Evolutionary conservation across 2,329 filamentous ascomycete species (phyloP), one percentile per base, ranked within the genome.

Genomic region (Fusarium virguliforme): DNA sequence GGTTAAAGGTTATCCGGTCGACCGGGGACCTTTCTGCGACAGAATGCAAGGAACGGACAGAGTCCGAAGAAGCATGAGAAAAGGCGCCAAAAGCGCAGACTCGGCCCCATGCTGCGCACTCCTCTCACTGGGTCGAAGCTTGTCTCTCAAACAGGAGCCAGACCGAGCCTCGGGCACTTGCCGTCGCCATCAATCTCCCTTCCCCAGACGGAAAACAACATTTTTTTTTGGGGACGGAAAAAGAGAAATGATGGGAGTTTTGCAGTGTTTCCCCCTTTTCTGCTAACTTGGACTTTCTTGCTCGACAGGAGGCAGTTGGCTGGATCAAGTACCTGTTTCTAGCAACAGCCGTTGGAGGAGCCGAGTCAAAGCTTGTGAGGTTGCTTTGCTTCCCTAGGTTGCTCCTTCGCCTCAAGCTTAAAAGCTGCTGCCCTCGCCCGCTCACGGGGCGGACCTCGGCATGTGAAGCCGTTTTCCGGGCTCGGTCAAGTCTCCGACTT

Each of bases 381-480:
- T 48, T 30, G 43, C 30, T 28, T 26, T 54, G 15, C 43, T 41
- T 13, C n/a, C 18, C 18, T 50, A 26, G 26, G 24, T 30, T 38
- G 13, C 28, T 24, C 41, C 41, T 26, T 22, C 41, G 54, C 61
- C 57, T 54, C 32, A 48, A 43, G 22, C 62, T 64, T 58, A 67
- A 67, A 72, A 56, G 70, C 63, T 46, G 55, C 7, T 58, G 40
- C 34, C 57, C 18, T 63, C 54, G 18, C 18, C 67, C 70, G 67
- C 61, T 67, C 69, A 53, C 66, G 68, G 55, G 68, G 70, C 75
- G 75, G 73, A 77, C 76, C 76, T 78, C 76, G 76, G 76, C 73
- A 78, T 78, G 72, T 75, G 74, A 73, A 67, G 67, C 65, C 60
- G 32, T 55, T 48, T 35, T 43, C 41, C 55, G 37, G 46, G 40